Evolutionary conservation across 208 protist species (phyloP), one percentile per base, ranked within the genome.

Genomic region (Dictyostelium gargantuum): DNA sequence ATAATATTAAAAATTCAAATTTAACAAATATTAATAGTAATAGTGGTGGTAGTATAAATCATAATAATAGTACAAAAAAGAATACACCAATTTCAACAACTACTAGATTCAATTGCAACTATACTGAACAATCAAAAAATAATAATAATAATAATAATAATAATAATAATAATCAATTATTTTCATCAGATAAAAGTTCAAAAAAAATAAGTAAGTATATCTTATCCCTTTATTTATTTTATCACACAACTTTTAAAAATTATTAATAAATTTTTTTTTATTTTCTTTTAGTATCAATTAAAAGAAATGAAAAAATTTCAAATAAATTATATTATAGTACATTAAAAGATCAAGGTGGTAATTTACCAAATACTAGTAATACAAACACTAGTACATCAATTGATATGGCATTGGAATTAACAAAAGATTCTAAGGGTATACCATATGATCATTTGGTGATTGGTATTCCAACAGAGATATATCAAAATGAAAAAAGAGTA

Each of bases 401-500:
- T 11, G 63, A 70, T 70, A 70, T 70, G n/a, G 63, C 63, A 35
- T 40, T 70, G 3, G 63, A 70, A 26, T 48, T 75, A 3, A 75
- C 38, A 19, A 75, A 75, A 48, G 19, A 42, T 42, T 11, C 38
- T 29, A 50, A 38, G 26, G 66, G 58, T n/a, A 42, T 52, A 29
- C 50, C 66, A 9, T 89, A 44, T 38, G 11, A 63, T 21, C 68
- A 89, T 10, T 70, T 89, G 17, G 38, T 63, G 0, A 81, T 96
- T 73, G 95, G 95, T 91, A 85, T 97, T 6, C 95, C 95, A 46
- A 84, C 29, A 15, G 95, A 96, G 48, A 80, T 84, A 5, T 93
- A 74, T 72, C n/a, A 38, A 40, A n/a, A 54, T 46, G 97, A 98
- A 84, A 85, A 91, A 54, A 84, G 96, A 42, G 97, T 98, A 38